Percentiles rank a stretch among this genome's conserved stretches.
phyloP scores from a whole-genome alignment of 1,139 yeast genomes.

The Suhomyces yuchorum region DNA sequence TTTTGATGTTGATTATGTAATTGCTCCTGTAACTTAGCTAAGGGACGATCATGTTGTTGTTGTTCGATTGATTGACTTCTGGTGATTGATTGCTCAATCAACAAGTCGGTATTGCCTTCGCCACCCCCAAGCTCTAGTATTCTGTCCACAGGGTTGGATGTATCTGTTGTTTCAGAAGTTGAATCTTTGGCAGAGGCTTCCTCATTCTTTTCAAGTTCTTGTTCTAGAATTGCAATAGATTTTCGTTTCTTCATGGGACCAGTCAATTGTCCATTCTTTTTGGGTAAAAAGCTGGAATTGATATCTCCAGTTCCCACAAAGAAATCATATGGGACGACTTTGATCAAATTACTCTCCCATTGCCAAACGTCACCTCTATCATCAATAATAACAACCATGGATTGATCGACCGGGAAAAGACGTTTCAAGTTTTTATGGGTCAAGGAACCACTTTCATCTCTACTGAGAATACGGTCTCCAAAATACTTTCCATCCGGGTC shows the following conservation, averaged over 20 bases:
- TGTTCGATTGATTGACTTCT: slow-evolving; percentile 62
- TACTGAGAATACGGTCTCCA: slow-evolving; percentile 86
- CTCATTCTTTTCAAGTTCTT: slow-evolving; percentile 22
- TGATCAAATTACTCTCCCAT: slow-evolving; percentile 89
- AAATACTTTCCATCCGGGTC: slow-evolving; percentile 87
- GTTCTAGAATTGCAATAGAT: slow-evolving; percentile 54
- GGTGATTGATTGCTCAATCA: slow-evolving; percentile 56
- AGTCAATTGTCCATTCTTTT: slow-evolving; percentile 67
- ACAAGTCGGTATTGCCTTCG: slow-evolving; percentile 46
- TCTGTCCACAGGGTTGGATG: slow-evolving; percentile 52
- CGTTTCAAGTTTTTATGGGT: slow-evolving; percentile 87
- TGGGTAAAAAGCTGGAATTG: slow-evolving; percentile 88
- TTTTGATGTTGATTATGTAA: slow-evolving; percentile 55
- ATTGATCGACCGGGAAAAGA: slow-evolving; percentile 91
- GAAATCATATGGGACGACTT: slow-evolving; percentile 93
- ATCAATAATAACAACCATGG: slow-evolving; percentile 95
- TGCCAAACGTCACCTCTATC: slow-evolving; percentile 99
- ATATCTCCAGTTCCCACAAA: slow-evolving; percentile 98
- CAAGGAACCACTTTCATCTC: slow-evolving; percentile 94
- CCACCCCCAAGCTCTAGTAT: slow-evolving; percentile 53
- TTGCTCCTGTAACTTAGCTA: slow-evolving; percentile 79
- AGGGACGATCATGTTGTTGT: slow-evolving; percentile 73
- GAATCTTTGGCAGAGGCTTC: slow-evolving; percentile 19
- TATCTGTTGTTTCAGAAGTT: slow-evolving; percentile 17
- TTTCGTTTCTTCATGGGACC: slow-evolving; percentile 69